phyloP scores from a whole-genome alignment of 2,329 filamentous ascomycete species.

The Westerdykella sp. region DNA sequence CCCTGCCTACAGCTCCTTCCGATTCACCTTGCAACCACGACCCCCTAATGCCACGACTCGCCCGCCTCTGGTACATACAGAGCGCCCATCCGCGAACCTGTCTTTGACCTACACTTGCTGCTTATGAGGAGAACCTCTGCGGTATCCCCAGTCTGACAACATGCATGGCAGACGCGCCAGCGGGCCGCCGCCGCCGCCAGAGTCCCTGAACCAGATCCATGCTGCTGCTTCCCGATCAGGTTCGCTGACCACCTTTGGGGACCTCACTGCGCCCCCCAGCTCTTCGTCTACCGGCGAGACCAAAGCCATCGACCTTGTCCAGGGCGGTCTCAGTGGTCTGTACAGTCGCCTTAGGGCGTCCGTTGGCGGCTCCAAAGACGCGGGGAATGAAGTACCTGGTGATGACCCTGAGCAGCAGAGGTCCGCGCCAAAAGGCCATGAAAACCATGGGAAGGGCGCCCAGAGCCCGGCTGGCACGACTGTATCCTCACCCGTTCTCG shows the following conservation, averaged over 20 bases:
- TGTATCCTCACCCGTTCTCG: slow-evolving; percentile 32
- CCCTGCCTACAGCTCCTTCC: neutral
- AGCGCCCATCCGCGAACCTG: neutral
- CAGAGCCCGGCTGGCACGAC: slow-evolving; percentile 27
- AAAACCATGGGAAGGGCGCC: slow-evolving; percentile 8
- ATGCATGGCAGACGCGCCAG: neutral
- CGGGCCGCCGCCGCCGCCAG: slow-evolving; percentile 9
- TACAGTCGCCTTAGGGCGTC: slow-evolving; percentile 81
- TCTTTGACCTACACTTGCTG: too few relatives aligned
- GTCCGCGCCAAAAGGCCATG: slow-evolving; percentile 7
- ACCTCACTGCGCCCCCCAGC: slow-evolving; percentile 68
- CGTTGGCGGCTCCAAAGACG: slow-evolving; percentile 63
- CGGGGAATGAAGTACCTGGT: slow-evolving; percentile 19
- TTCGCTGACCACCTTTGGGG: slow-evolving; percentile 86
- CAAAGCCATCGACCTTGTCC: slow-evolving; percentile 68
- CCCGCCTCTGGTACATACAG: slow-evolving; percentile 5
- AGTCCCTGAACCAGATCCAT: slow-evolving; percentile 73
- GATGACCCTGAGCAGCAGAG: slow-evolving; percentile 19
- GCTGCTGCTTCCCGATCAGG: slow-evolving; percentile 79
- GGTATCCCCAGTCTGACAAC: neutral
- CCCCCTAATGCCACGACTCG: slow-evolving; percentile 18
- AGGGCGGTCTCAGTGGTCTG: slow-evolving; percentile 80
- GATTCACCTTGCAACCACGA: neutral
- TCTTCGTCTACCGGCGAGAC: slow-evolving; percentile 56
- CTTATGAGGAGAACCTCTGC: neutral